A percentile compares a stretch with the other conserved stretches of the same genome.
Evolutionary conservation across 2,329 filamentous ascomycete genomes (phyloP).

Genomic region (Cryoendolithus antarcticus): DNA sequence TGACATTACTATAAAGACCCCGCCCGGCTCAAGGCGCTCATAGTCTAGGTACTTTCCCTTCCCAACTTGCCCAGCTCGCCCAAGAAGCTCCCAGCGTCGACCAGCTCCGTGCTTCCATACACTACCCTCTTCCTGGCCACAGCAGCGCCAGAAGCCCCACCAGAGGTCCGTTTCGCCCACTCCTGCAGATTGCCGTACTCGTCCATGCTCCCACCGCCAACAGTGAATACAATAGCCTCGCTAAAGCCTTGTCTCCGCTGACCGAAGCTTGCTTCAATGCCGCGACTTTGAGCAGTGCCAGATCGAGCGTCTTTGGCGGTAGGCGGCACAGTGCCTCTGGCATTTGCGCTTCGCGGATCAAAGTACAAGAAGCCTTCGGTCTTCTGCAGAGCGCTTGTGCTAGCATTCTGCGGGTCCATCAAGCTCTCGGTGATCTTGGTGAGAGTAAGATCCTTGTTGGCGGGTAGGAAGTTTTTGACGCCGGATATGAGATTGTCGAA

Average conservation of each 20-base stretch:
- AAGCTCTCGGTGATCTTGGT: slow-evolving; percentile 97
- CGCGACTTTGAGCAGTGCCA: slow-evolving; percentile 33
- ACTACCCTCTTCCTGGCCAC: slow-evolving; percentile 68
- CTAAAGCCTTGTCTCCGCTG: slow-evolving; percentile 51
- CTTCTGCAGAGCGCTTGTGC: slow-evolving; percentile 84
- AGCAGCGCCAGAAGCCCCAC: slow-evolving; percentile 40
- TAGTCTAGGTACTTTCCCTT: slow-evolving; percentile 35
- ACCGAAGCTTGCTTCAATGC: slow-evolving; percentile 74
- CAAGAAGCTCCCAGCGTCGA: slow-evolving; percentile 52
- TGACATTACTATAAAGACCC: too few species aligned
- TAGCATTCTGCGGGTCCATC: slow-evolving; percentile 88
- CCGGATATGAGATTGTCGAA: slow-evolving; percentile 90
- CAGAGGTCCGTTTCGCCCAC: slow-evolving; percentile 70
- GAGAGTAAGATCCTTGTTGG: slow-evolving; percentile 85
- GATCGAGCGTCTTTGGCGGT: slow-evolving; percentile 41
- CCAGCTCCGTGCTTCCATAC: slow-evolving; percentile 78
- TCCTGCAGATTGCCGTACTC: slow-evolving; percentile 97
- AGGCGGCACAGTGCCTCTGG: slow-evolving; percentile 79
- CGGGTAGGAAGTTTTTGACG: slow-evolving; percentile 96
- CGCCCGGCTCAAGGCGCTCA: too few species aligned
- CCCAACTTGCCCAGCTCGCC: slow-evolving; percentile 47
- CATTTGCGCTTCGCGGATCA: slow-evolving; percentile 85
- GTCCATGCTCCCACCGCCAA: slow-evolving; percentile 91
- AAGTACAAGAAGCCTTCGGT: slow-evolving; percentile 97
- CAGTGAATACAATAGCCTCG: slow-evolving; percentile 29